A percentile compares a stretch with the other conserved stretches of the same genome.
Conservation (phyloP, 2,329 filamentous ascomycete genomes). For the Diaporthe australafricana region DNA sequence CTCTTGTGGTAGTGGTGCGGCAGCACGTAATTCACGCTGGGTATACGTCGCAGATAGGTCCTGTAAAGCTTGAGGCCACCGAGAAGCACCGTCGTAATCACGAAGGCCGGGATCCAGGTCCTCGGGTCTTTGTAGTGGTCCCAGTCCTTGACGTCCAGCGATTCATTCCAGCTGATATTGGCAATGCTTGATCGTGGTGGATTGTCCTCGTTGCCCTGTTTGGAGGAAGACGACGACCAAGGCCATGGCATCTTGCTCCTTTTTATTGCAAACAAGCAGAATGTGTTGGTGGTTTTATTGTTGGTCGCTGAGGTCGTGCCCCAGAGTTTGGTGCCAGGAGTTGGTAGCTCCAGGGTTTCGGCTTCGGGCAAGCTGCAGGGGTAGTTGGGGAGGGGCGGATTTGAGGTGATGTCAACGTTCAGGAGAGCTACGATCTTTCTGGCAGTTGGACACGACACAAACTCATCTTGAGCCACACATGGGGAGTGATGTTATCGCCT, state of each 20-base stretch:
- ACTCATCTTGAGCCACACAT: not conserved
- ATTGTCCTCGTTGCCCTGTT: conserved; percentile 12
- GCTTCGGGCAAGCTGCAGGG: not conserved
- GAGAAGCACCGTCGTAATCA: conserved; percentile 67
- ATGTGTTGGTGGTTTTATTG: not conserved
- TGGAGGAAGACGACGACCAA: conserved; percentile 32
- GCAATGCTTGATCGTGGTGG: not conserved
- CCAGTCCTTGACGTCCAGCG: conserved; percentile 63
- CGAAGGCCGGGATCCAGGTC: conserved; percentile 64
- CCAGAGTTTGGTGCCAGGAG: not conserved
- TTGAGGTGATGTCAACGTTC: not conserved
- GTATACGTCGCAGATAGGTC: conserved; percentile 86
- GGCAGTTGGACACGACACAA: not conserved
- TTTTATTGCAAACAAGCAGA: not conserved
- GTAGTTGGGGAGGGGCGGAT: not conserved
- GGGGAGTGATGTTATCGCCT: not conserved
- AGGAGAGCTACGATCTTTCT: too few relatives aligned
- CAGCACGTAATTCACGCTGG: conserved; percentile 79
- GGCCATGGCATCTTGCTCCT: conserved; percentile 37
- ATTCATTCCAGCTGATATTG: conserved; percentile 52
- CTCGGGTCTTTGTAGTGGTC: conserved; percentile 64
- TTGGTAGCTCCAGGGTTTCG: conserved; percentile 5
- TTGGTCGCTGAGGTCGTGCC: not conserved
- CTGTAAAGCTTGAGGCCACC: conserved; percentile 72
- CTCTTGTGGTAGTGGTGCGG: conserved; percentile 80